Conservation (phyloP, 2,329 filamentous ascomycete genomes). For the Colletotrichum lindemuthianum region DNA sequence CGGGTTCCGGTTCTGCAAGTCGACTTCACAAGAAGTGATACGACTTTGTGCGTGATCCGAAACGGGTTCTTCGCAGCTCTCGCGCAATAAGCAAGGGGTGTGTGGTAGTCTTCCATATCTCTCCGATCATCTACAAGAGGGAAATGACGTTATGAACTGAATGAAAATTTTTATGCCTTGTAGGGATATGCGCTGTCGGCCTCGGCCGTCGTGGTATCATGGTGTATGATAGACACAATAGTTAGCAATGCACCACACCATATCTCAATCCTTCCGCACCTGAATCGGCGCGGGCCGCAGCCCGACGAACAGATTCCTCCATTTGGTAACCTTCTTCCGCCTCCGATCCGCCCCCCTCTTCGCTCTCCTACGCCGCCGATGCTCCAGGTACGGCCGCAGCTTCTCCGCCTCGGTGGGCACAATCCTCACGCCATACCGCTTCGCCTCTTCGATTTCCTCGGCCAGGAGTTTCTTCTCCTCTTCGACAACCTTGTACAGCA, state of each 20-base stretch:
- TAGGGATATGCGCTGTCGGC: too few species aligned
- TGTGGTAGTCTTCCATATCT: too few species aligned
- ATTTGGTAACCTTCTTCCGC: background rate
- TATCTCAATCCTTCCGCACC: too few species aligned
- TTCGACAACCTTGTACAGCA: slow-evolving; percentile 47
- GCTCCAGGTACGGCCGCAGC: slow-evolving; percentile 11
- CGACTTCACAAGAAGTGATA: too few species aligned
- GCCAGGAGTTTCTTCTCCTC: slow-evolving; percentile 50
- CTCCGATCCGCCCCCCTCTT: background rate
- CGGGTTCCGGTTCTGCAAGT: too few species aligned
- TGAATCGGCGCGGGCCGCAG: slow-evolving; percentile 9
- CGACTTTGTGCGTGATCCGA: too few species aligned
- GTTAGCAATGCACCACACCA: too few species aligned
- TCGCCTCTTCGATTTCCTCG: slow-evolving; percentile 39
- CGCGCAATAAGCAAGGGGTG: too few species aligned
- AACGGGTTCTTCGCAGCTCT: too few species aligned
- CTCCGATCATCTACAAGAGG: too few species aligned
- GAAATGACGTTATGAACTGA: too few species aligned
- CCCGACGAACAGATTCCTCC: background rate
- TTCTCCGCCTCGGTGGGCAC: slow-evolving; percentile 19
- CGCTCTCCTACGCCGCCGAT: slow-evolving; percentile 4
- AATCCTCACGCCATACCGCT: slow-evolving; percentile 36
- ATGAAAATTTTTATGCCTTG: too few species aligned
- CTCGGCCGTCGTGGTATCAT: slow-evolving; percentile 8
- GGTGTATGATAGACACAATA: background rate